phyloP scores from a whole-genome alignment of 176 grass and related monocot species.

The Cenchrus americanus region DNA sequence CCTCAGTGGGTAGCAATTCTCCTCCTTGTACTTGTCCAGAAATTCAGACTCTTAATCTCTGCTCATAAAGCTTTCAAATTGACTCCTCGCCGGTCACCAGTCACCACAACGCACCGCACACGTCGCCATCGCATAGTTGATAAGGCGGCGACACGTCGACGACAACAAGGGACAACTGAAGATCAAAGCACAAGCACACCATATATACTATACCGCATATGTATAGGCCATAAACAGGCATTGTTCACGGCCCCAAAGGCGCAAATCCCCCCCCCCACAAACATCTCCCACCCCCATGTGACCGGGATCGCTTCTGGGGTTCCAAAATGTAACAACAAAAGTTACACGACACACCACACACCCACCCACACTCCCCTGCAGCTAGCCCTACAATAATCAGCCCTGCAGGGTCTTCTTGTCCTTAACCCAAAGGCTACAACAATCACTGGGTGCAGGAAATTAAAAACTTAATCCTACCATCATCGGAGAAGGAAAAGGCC shows the following conservation, averaged over 20 bases:
- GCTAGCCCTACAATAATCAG: slow-evolving; percentile 13
- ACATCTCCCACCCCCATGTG: slow-evolving; percentile 47
- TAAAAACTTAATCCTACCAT: slow-evolving; percentile 40
- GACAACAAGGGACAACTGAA: not conserved
- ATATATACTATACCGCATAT: not conserved
- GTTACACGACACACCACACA: slow-evolving; percentile 40
- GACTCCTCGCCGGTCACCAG: no score
- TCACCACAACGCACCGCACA: no score
- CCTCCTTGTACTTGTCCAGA: no score
- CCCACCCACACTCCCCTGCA: not conserved
- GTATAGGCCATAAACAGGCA: slow-evolving; percentile 18
- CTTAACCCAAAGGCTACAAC: slow-evolving; percentile 1
- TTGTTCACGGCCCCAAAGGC: slow-evolving; percentile 19
- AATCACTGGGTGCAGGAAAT: slow-evolving; percentile 8
- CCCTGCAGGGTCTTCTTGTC: not conserved
- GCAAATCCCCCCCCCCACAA: slow-evolving; percentile 30
- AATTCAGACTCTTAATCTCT: no score
- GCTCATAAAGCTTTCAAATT: no score
- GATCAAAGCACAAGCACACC: not conserved
- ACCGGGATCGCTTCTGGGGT: slow-evolving; percentile 31
- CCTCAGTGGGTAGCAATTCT: no score
- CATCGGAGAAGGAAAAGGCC: slow-evolving; percentile 50
- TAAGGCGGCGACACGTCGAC: not conserved
- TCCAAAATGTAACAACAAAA: slow-evolving; percentile 41
- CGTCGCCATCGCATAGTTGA: not conserved